Percentiles rank a stretch among this genome's conserved stretches.
Conservation (phyloP, 2,329 filamentous ascomycete species). For the Scleromitrula shiraiana region DNA sequence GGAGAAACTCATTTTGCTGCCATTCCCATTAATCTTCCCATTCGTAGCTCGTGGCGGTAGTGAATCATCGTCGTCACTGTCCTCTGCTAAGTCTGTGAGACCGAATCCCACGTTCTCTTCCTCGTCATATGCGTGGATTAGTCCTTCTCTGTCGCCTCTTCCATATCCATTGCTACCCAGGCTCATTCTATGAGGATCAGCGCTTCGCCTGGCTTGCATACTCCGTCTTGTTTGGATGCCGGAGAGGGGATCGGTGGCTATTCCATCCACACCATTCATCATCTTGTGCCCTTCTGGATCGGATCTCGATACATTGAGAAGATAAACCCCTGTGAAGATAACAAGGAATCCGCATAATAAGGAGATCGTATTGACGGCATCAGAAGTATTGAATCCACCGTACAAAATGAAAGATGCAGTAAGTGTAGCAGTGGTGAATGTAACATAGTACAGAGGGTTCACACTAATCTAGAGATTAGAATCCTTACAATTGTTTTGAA, state of each 20-base stretch:
- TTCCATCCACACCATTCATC: conserved; percentile 62
- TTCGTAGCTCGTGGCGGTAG: conserved; percentile 16
- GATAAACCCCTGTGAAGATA: conserved; percentile 91
- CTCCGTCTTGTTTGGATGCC: conserved; percentile 83
- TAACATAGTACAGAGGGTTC: conserved; percentile 85
- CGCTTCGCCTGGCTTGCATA: conserved; percentile 81
- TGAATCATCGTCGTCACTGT: conserved; percentile 57
- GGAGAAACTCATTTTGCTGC: conserved; percentile 24
- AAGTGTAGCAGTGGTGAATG: conserved; percentile 90
- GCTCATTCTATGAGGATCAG: conserved; percentile 49
- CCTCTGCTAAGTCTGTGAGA: conserved; percentile 70
- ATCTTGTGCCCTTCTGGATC: conserved; percentile 74
- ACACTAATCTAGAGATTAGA: conserved; percentile 40
- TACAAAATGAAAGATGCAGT: conserved; percentile 95
- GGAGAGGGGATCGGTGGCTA: conserved; percentile 86
- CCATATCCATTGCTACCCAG: conserved; percentile 53
- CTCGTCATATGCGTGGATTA: conserved; percentile 85
- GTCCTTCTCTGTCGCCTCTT: conserved; percentile 62
- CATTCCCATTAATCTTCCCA: conserved; percentile 24
- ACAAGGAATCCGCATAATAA: conserved; percentile 87
- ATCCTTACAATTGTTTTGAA: neutral
- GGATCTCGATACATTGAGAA: conserved; percentile 87
- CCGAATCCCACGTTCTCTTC: conserved; percentile 69
- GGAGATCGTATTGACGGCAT: conserved; percentile 85
- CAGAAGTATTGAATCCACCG: conserved; percentile 89